A percentile compares a stretch with the other conserved stretches of the same genome.
These are phyloP conservation scores for Lactarius hengduanensis DNA, from an alignment of 768 basidiomycete species.

Conservation along the genomic window DNA sequence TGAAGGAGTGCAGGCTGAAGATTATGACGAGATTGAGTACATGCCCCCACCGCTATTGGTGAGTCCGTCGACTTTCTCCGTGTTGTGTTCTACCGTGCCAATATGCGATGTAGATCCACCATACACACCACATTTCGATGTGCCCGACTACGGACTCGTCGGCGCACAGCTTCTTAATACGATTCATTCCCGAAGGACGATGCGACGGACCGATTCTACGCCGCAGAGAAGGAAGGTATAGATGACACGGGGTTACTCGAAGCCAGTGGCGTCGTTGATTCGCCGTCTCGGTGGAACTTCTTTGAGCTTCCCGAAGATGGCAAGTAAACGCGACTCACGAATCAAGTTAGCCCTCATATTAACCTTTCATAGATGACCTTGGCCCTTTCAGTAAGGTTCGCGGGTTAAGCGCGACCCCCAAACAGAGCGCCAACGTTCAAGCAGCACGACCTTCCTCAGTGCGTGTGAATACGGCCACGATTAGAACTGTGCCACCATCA, in stretches of 20 bases:
- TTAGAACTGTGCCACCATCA: not conserved
- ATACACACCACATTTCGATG: constrained; percentile 48
- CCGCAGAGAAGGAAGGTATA: constrained; percentile 22
- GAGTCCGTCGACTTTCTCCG: constrained; percentile 28
- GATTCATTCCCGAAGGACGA: constrained; percentile 39
- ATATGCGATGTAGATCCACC: constrained; percentile 37
- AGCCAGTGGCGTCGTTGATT: constrained; percentile 19
- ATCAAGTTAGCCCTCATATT: not conserved
- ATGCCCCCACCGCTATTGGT: constrained; percentile 54
- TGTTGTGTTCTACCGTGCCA: not conserved
- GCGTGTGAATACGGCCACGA: not conserved
- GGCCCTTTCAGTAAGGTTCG: constrained; percentile 7
- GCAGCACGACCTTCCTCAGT: not conserved
- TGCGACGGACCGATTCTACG: constrained; percentile 32
- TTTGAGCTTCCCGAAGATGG: constrained; percentile 22
- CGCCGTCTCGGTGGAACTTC: constrained; percentile 19
- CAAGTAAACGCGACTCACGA: constrained; percentile 3
- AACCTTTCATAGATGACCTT: constrained; percentile 9
- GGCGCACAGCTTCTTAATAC: constrained; percentile 40
- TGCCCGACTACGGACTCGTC: constrained; percentile 48
- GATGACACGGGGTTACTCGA: constrained; percentile 20
- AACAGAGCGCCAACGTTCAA: not conserved
- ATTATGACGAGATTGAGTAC: constrained; percentile 52
- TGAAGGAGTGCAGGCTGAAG: constrained; percentile 32
- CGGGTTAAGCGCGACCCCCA: not conserved